Evolutionary conservation across 495 filamentous ascomycete species (phyloP), one percentile per base, ranked within the genome.

Genomic region (Lepraria neglecta): DNA sequence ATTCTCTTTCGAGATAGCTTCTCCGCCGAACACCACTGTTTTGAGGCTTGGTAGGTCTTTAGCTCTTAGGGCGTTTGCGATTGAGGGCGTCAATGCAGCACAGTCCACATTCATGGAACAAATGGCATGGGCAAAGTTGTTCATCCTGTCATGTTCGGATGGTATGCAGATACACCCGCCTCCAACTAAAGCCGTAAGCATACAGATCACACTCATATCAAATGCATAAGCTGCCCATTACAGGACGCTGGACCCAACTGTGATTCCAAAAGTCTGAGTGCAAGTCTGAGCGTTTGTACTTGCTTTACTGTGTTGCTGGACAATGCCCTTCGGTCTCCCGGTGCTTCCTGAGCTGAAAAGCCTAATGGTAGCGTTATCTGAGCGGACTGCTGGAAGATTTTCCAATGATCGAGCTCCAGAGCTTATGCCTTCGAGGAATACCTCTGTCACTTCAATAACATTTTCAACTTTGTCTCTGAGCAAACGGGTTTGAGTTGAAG

Each of bases 331-430:
- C 0, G 86, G 87, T 3, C 74, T 70, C 0, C 87, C 87, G 0
- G 83, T 87, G 33, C 78, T 85, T 3, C 86, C 86, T 38, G 80
- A 84, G 0, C 86, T 88, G 67, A 82, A 89, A 14, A 89, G 80
- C 3, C 83, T 73, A 70, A 87, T 77, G 27, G 75, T 70, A 10
- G 75, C 67, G 43, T 76, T 68, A 10, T 69, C 56, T 1, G 60
- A 42, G 6, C 3, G 21, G 14, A 28, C 7, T 10, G 15, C 12
- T 33, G 24, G 19, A 11, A 11, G 10, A 0, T 38, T 28, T 10
- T 14, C 6, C 28, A 47, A n/a, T 17, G 21, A 14, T 45, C 12
- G n/a, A 42, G 52, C 4, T 31, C 15, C 6, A 62, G 45, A 27
- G 4, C 7, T 28, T 38, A 38, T 38, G 35, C 43, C 62, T 52